phyloP scores from a whole-genome alignment of 129 eudicot genomes.

The Artemisia annua region DNA sequence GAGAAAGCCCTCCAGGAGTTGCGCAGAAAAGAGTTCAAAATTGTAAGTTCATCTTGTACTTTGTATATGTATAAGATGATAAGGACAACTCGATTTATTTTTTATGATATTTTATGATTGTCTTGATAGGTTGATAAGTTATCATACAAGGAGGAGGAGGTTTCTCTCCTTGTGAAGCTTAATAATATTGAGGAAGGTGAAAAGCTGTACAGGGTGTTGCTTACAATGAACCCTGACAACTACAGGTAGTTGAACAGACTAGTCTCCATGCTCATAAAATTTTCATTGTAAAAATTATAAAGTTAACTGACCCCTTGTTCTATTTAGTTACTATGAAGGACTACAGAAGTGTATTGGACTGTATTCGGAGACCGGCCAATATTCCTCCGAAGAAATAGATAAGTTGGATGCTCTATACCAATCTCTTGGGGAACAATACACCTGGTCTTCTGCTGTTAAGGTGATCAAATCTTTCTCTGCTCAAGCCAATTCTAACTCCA shows the following conservation, averaged over 20 bases:
- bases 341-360: constrained; percentile 83
- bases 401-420: constrained; percentile 70
- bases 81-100: constrained; percentile 6
- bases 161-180: constrained; percentile 75
- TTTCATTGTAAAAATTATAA: constrained; percentile 12
- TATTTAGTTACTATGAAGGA: constrained; percentile 85
- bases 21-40: constrained; percentile 68
- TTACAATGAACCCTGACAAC: constrained; percentile 86
- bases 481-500: not conserved
- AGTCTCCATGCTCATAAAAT: not conserved
- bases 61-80: constrained; percentile 18
- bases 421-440: constrained; percentile 81
- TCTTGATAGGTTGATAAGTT: constrained; percentile 61
- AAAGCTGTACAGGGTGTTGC: constrained; percentile 60
- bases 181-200: constrained; percentile 58
- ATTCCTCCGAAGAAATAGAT: constrained; percentile 74
- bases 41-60: constrained; percentile 53
- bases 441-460: constrained; percentile 97
- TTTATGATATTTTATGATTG: not conserved
- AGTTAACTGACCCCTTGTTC: constrained; percentile 15
- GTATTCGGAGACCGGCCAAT: constrained; percentile 50
- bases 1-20: constrained; percentile 87
- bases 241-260: constrained; percentile 48
- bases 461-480: constrained; percentile 30
- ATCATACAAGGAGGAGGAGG: constrained; percentile 74